Conservation (phyloP, 352 stramenopile species). For the Thalassiosira hispida region DNA sequence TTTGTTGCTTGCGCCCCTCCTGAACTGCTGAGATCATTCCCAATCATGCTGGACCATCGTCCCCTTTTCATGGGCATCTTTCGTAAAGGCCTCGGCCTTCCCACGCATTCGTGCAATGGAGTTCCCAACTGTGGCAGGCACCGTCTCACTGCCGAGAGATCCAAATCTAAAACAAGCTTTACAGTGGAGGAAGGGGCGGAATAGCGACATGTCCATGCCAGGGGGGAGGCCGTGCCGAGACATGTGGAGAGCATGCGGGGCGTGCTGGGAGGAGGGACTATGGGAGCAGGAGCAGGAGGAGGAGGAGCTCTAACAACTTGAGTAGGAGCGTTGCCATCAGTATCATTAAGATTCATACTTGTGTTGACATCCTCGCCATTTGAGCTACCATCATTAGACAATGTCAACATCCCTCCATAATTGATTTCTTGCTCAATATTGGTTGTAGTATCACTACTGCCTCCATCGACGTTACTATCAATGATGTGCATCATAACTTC, state of each 20-base stretch:
- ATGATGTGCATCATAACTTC: conserved; percentile 6
- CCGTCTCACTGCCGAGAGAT: conserved; percentile 50
- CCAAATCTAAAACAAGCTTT: conserved; percentile 57
- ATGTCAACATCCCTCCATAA: too few relatives aligned
- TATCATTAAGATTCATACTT: too few relatives aligned
- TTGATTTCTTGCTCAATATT: too few relatives aligned
- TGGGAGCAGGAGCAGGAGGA: not conserved
- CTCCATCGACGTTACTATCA: not conserved
- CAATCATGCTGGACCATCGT: conserved; percentile 11
- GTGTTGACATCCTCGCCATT: too few relatives aligned
- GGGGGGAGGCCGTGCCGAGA: conserved; percentile 55
- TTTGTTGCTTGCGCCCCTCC: not conserved
- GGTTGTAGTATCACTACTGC: not conserved
- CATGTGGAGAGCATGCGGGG: conserved; percentile 48
- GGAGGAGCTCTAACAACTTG: not conserved
- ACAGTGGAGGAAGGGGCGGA: conserved; percentile 68
- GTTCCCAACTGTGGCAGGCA: conserved; percentile 70
- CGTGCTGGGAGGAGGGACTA: conserved; percentile 4
- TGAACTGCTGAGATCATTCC: not conserved
- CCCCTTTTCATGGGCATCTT: conserved; percentile 26
- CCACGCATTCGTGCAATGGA: conserved; percentile 77
- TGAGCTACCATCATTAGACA: too few relatives aligned
- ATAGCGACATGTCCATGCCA: conserved; percentile 70
- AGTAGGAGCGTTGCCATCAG: too few relatives aligned
- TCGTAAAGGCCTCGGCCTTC: conserved; percentile 34